Percentiles rank a stretch among this genome's conserved stretches.
Conservation (phyloP, 1,284 basidiomycete genomes). For the Pascua sp. region DNA sequence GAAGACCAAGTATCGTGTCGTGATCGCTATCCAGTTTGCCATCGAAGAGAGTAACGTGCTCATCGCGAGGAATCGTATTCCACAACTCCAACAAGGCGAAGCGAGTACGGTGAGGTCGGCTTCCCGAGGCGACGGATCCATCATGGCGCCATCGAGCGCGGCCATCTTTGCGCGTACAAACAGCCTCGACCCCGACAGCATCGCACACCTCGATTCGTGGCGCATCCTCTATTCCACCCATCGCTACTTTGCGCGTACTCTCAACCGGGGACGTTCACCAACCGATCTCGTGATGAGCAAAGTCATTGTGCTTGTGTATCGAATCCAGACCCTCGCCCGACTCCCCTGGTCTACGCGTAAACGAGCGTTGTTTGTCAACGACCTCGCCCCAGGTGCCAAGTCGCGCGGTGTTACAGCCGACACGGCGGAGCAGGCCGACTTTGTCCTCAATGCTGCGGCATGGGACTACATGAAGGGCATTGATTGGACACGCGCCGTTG, state of each 20-base stretch:
- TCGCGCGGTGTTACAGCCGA: background rate
- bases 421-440: constrained; percentile 7
- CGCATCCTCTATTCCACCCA: constrained; percentile 5
- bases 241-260: background rate
- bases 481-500: constrained; percentile 25
- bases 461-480: constrained; percentile 13
- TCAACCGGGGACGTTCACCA: too few species aligned
- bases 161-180: constrained; percentile 29
- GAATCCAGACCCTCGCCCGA: constrained; percentile 12
- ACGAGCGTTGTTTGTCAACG: background rate
- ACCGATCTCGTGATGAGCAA: constrained; percentile 18
- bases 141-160: constrained; percentile 22
- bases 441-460: constrained; percentile 5
- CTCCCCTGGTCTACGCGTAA: background rate
- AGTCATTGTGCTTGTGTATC: constrained; percentile 11
- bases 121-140: constrained; percentile 22
- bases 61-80: constrained; percentile 23
- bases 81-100: constrained; percentile 1
- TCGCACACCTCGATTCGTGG: constrained; percentile 19
- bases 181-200: constrained; percentile 9
- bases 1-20: constrained; percentile 22
- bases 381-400: constrained; percentile 3
- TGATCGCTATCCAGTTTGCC: constrained; percentile 27
- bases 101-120: background rate
- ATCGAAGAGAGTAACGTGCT: constrained; percentile 28